phyloP scores from a whole-genome alignment of 768 basidiomycete species.

The Kwoniella shandongensis region DNA sequence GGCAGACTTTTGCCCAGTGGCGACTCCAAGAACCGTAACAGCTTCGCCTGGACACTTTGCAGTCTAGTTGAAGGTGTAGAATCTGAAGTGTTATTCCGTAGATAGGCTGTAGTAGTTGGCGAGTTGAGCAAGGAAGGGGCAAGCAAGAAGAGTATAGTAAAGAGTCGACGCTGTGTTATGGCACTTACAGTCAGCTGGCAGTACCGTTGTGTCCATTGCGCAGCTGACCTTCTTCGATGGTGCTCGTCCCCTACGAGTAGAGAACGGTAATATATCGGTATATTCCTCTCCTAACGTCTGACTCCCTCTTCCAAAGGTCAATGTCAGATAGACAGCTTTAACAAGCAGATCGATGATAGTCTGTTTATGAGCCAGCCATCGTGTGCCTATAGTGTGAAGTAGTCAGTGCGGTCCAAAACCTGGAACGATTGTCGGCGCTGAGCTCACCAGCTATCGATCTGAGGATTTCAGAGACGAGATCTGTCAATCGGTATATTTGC shows the following conservation, averaged over 20 bases:
- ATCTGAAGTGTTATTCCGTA: slow-evolving; percentile 10
- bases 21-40: slow-evolving; percentile 26
- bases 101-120: slow-evolving; percentile 21
- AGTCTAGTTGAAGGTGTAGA: background rate
- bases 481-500: slow-evolving; percentile 39
- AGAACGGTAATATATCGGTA: slow-evolving; percentile 50
- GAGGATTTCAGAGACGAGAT: slow-evolving; percentile 43
- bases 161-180: slow-evolving; percentile 41
- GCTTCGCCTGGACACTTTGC: slow-evolving; percentile 3
- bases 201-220: no score
- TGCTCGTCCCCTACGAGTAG: slow-evolving; percentile 20
- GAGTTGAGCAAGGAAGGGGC: slow-evolving; percentile 32
- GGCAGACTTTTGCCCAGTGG: slow-evolving; percentile 32
- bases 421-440: background rate
- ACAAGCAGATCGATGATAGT: slow-evolving; percentile 38
- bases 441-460: slow-evolving; percentile 45
- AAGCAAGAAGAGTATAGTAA: slow-evolving; percentile 39
- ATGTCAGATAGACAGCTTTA: slow-evolving; percentile 41
- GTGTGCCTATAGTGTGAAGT: slow-evolving; percentile 27
- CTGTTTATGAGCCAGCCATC: slow-evolving; percentile 45
- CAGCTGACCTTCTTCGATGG: slow-evolving; percentile 34
- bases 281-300: slow-evolving; percentile 55
- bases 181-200: background rate
- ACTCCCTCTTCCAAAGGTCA: slow-evolving; percentile 49
- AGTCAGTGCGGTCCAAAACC: background rate